Evolutionary conservation across 2,329 filamentous ascomycete species (phyloP), one percentile per base, ranked within the genome.

Genomic region (Botrytis deweyae): DNA sequence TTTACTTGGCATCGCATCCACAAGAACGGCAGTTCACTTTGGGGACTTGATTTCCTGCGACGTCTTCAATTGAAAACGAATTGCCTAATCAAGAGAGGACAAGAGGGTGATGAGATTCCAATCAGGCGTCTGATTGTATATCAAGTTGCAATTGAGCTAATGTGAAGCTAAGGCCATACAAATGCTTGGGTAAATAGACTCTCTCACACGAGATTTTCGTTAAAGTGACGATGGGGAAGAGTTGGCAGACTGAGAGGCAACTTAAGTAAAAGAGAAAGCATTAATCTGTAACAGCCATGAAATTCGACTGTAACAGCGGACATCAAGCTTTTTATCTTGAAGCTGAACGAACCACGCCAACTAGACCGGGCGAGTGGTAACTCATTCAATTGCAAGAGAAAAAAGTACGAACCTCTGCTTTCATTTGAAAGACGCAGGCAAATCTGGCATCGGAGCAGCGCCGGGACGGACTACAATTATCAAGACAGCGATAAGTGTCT

Each of bases 31-130:
- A 4, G 12, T 52, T n/a, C 4, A 52, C 3, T 5, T 52, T 4
- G 49, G 14, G 25, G 49, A 14, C 22, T 14, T 14, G 5, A 2
- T n/a, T 52, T 16, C 3, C 25, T 16, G 10, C 10, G 25, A 7
- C 12, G 0, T 52, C 49, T 2, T 7, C 49, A 3, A 14, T 16
- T 25, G 5, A 52, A n/a, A 1, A n/a, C 14, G 4, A 3, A n/a
- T 52, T n/a, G 49, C n/a, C 49, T 9, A 3, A 52, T 52, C 46
- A 25, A 52, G 10, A 5, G 14, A 14, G 10, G 14, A n/a, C 4
- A 0, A 52, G 10, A 52, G 22, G 12, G 22, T n/a, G 0, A 25
- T 14, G 5, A 14, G 22, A 4, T 7, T 10, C 2, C 25, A 22
- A 52, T 52, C 46, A 25, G 46, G 46, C 46, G 22, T 25, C 2